Conservation (phyloP, 1,139 yeast genomes). For the Candida glucosophila region DNA sequence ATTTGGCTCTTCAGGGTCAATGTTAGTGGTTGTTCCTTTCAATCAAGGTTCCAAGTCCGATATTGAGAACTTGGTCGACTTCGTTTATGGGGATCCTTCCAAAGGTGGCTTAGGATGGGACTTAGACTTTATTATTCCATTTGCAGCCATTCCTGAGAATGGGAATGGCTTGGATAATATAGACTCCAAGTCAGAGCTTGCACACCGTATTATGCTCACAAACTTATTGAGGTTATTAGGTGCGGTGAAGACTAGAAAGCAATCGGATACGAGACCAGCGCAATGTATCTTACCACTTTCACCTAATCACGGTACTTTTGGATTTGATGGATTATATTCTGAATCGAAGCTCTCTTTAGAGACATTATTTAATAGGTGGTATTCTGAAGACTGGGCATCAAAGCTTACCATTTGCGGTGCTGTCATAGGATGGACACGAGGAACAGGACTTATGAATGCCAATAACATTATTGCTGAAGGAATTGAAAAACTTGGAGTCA, state of each 20-base stretch:
- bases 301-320: conserved; percentile 98
- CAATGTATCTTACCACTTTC: conserved; percentile 94
- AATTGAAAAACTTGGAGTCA: conserved; percentile 88
- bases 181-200: conserved; percentile 92
- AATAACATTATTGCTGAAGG: conserved; percentile 98
- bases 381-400: conserved; percentile 92
- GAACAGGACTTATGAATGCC: conserved; percentile 97
- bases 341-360: conserved; percentile 94
- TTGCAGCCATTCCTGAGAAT: conserved; percentile 98
- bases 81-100: conserved; percentile 74
- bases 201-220: conserved; percentile 97
- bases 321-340: conserved; percentile 95
- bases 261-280: conserved; percentile 93
- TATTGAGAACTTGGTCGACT: conserved; percentile 76
- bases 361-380: conserved; percentile 97
- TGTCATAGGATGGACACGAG: conserved; percentile 99
- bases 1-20: conserved; percentile 86
- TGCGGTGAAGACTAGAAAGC: conserved; percentile 77
- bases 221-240: conserved; percentile 90
- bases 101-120: conserved; percentile 97
- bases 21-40: conserved; percentile 93
- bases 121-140: conserved; percentile 90
- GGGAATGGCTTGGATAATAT: conserved; percentile 91
- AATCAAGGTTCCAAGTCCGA: conserved; percentile 96
- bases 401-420: conserved; percentile 97